Percentiles rank a stretch among this genome's conserved stretches.
These are phyloP conservation scores for Grammothele lineata DNA, from an alignment of 768 basidiomycete species.

Conservation along the genomic window DNA sequence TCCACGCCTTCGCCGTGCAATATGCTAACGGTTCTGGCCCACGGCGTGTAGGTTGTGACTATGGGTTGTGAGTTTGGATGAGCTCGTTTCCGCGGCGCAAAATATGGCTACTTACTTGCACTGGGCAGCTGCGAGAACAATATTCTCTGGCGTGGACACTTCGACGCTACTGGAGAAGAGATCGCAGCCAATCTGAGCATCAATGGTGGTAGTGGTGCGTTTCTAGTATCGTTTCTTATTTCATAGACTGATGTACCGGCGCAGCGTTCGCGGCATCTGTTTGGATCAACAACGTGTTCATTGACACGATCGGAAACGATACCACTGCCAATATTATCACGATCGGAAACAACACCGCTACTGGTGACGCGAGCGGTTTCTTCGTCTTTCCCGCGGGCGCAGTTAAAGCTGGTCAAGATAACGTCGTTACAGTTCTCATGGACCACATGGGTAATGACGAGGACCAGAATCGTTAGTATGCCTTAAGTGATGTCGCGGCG, in stretches of 20 bases:
- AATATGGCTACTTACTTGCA: not conserved
- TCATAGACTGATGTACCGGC: not conserved
- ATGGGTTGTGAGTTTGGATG: slow-evolving; percentile 66
- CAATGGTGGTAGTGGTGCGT: slow-evolving; percentile 74
- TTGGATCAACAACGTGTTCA: slow-evolving; percentile 71
- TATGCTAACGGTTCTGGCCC: not conserved
- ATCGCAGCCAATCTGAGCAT: slow-evolving; percentile 72
- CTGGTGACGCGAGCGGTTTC: slow-evolving; percentile 54
- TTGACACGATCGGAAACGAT: slow-evolving; percentile 61
- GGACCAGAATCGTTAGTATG: no score
- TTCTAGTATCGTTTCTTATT: not conserved
- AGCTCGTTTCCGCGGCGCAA: not conserved
- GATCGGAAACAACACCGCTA: no score
- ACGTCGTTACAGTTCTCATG: slow-evolving; percentile 67
- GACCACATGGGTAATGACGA: slow-evolving; percentile 82
- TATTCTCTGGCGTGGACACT: slow-evolving; percentile 81
- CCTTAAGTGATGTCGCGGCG: no score
- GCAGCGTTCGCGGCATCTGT: slow-evolving; percentile 78
- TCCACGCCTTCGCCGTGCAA: not conserved
- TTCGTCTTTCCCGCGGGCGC: slow-evolving; percentile 59
- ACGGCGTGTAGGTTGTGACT: slow-evolving; percentile 60
- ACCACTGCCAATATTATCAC: no score
- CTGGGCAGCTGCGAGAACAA: slow-evolving; percentile 68
- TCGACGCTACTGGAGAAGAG: slow-evolving; percentile 55
- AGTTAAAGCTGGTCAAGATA: slow-evolving; percentile 49